Base-by-base conservation (phyloP, 2,329 filamentous ascomycete genomes). In the Calonectria pteridis region DNA sequence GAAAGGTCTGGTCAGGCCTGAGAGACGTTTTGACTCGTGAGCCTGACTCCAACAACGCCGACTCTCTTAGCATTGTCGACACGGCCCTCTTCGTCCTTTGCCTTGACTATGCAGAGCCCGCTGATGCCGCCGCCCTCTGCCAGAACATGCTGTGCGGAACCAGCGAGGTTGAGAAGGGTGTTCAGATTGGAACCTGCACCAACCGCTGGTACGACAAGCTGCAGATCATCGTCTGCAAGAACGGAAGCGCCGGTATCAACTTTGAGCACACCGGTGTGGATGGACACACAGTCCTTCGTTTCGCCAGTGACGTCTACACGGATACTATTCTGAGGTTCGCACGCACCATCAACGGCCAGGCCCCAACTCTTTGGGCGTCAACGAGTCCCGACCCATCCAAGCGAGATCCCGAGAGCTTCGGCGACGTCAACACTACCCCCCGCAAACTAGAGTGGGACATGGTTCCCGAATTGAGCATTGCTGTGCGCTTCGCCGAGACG, bases 141-240 rank as follows among this genome's bases (percentile, higher is more conserved):
- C 95, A 95, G 82, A 99, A 98, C 84, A 98, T 99, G 96, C 93
- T 99, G 16, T 98, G 97, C 81, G 97, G 97, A 55, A 98, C 95
- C 0, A 98, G 94, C 79, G 93, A 97, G 81, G 93, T 98, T 16
- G 94, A 98, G 81, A 94, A 94, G 82, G 97, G 97, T 6, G 94
- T 99, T 2, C 97, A 99, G 85, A 95, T 98, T 55, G 97, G 97
- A 35, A 98, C 97, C 2, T 99, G 97, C 86, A 98, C 96, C 18
- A 99, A 99, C 84, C 90, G 97, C 75, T 99, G 97, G 97, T 99
- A 99, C 82, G 97, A 99, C 86, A 99, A 99, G 87, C 89, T 99
- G 62, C 97, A 99, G 83, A 98, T 99, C 75, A 98, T 99, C 69
- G 97, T 99, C 65, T 98, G 97, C 89, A 98, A 98, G 87, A 99